Conservation (phyloP, 2,329 filamentous ascomycete species). For the Sordariomycetes sp. region DNA sequence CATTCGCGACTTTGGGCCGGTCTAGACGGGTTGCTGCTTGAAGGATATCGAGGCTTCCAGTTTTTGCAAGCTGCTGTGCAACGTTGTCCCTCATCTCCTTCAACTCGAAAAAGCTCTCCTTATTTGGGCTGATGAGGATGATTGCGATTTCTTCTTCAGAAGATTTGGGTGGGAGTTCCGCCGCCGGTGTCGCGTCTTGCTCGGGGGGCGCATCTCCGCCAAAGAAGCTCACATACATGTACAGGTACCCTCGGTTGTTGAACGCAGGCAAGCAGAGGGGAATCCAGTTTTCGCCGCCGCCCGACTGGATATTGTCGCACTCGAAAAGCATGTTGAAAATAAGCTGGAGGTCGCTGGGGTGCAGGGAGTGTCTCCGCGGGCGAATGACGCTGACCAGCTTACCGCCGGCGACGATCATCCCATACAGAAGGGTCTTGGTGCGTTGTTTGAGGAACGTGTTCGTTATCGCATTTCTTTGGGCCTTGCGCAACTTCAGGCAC, state of each 20-base stretch:
- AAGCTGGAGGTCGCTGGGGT: constrained; percentile 88
- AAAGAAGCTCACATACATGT: constrained; percentile 98
- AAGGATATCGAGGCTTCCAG: constrained; percentile 65
- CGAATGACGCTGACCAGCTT: constrained; percentile 89
- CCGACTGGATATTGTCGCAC: constrained; percentile 81
- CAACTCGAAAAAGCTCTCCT: constrained; percentile 86
- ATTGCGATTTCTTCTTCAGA: constrained; percentile 76
- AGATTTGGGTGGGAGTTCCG: constrained; percentile 48
- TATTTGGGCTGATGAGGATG: constrained; percentile 83
- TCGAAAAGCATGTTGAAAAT: constrained; percentile 99
- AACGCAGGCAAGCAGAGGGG: constrained; percentile 92
- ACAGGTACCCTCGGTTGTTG: constrained; percentile 91
- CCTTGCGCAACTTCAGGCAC: constrained; percentile 84
- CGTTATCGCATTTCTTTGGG: constrained; percentile 77
- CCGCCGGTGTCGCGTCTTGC: constrained; percentile 34
- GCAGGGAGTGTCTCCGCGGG: constrained; percentile 87
- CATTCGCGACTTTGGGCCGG: constrained; percentile 60
- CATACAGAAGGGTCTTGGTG: constrained; percentile 74
- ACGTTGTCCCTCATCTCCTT: constrained; percentile 60
- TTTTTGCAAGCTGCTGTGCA: constrained; percentile 61
- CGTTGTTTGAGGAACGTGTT: constrained; percentile 73
- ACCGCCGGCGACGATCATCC: constrained; percentile 84
- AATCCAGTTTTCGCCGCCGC: constrained; percentile 92
- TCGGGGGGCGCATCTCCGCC: constrained; percentile 23
- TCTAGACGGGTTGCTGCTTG: constrained; percentile 59